These are phyloP conservation scores for Sarcomyxa edulis DNA, from an alignment of 768 basidiomycete genomes.

Conservation along the genomic window DNA sequence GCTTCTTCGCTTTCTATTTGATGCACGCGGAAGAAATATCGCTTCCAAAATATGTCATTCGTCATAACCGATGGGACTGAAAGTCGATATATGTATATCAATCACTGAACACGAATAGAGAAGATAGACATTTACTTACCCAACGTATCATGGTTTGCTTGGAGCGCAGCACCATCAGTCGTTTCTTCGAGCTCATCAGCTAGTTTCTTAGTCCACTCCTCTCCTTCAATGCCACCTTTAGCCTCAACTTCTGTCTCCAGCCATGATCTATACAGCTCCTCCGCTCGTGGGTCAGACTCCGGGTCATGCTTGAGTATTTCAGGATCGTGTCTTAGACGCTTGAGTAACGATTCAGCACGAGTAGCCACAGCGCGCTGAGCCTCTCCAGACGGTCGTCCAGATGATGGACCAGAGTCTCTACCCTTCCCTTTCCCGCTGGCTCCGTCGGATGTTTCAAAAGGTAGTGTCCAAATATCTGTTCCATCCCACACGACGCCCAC, in stretches of 20 bases:
- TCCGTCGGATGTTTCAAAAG: slow-evolving; percentile 20
- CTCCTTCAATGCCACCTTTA: slow-evolving; percentile 51
- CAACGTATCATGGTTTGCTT: slow-evolving; percentile 46
- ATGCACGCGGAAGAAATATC: slow-evolving; percentile 86
- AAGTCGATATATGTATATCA: slow-evolving; percentile 5
- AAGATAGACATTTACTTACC: slow-evolving; percentile 36
- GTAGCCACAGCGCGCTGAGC: slow-evolving; percentile 57
- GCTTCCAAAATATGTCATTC: slow-evolving; percentile 71
- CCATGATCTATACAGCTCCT: slow-evolving; percentile 57
- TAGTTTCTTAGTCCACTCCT: slow-evolving; percentile 51
- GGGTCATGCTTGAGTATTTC: slow-evolving; percentile 76
- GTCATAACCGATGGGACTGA: slow-evolving; percentile 68
- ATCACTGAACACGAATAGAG: neutral
- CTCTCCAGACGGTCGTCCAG: slow-evolving; percentile 21
- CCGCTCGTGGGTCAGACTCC: slow-evolving; percentile 49
- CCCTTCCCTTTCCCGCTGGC: slow-evolving; percentile 26
- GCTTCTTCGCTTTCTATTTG: slow-evolving; percentile 79
- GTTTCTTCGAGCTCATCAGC: slow-evolving; percentile 43
- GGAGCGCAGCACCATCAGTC: slow-evolving; percentile 46
- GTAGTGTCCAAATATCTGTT: slow-evolving; percentile 80
- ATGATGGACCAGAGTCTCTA: slow-evolving; percentile 9
- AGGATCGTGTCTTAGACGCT: slow-evolving; percentile 68
- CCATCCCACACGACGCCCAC: slow-evolving; percentile 74
- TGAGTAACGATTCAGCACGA: slow-evolving; percentile 73
- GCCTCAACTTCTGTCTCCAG: slow-evolving; percentile 42